phyloP scores from a whole-genome alignment of 192 early-diverging fungal species.

The Dispira simplex region DNA sequence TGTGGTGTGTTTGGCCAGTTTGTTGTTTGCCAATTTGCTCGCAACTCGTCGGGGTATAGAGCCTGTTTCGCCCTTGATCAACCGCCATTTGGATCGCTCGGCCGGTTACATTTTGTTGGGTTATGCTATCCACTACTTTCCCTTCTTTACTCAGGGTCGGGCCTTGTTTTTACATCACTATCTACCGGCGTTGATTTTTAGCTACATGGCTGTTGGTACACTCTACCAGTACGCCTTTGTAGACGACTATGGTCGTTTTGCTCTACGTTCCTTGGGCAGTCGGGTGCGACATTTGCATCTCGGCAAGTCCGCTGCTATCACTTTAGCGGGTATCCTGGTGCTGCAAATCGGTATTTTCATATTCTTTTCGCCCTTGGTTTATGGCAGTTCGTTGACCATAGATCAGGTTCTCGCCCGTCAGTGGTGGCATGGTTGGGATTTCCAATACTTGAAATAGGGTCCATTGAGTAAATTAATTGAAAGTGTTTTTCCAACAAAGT shows the following conservation, averaged over 20 bases:
- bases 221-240: conserved; percentile 40
- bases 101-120: conserved; percentile 43
- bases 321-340: conserved; percentile 24
- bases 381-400: conserved; percentile 53
- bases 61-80: conserved; percentile 21
- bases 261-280: conserved; percentile 20
- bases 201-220: conserved; percentile 40
- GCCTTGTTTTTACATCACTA: conserved; percentile 75
- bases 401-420: conserved; percentile 43
- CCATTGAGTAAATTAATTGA: too few species aligned
- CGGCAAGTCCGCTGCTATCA: conserved; percentile 17
- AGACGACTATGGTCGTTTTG: conserved; percentile 22
- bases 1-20: conserved; percentile 14
- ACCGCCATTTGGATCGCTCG: conserved; percentile 24
- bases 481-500: too few species aligned
- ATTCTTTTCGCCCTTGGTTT: conserved; percentile 76
- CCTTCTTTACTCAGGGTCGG: conserved; percentile 61
- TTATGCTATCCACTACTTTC: conserved; percentile 57
- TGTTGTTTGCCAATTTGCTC: conserved; percentile 54
- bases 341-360: conserved; percentile 42
- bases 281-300: conserved; percentile 22
- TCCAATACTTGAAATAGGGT: conserved; percentile 45
- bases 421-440: conserved; percentile 70
- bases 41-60: conserved; percentile 58
- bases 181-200: conserved; percentile 56